Percentiles rank a stretch among this genome's conserved stretches.
phyloP scores from a whole-genome alignment of 2,329 filamentous ascomycete genomes.

The Clonostachys chloroleuca region DNA sequence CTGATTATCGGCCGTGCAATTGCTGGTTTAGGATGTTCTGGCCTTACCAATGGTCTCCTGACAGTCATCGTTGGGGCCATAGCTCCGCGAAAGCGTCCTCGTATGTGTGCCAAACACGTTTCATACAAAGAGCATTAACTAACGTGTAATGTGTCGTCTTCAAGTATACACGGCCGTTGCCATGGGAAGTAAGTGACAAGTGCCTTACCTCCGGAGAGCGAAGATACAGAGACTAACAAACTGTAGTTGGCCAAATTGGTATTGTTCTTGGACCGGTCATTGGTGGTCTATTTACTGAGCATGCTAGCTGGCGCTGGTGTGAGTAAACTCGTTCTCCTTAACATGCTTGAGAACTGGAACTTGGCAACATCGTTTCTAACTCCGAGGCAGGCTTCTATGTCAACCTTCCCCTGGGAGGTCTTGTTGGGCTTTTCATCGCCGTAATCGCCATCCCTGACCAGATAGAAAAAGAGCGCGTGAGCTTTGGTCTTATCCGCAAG shows the following conservation, averaged over 20 bases:
- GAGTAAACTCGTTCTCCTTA: background rate
- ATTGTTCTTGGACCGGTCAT: constrained; percentile 36
- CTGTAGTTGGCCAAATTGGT: constrained; percentile 19
- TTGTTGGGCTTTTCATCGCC: constrained; percentile 23
- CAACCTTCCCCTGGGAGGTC: constrained; percentile 36
- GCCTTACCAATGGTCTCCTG: constrained; percentile 9
- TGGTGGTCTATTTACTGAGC: constrained; percentile 33
- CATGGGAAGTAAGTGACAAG: constrained; percentile 14
- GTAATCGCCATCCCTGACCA: constrained; percentile 29
- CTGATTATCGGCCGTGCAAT: constrained; percentile 12
- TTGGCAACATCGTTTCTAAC: no score
- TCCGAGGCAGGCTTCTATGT: constrained; percentile 29
- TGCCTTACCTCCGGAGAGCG: no score
- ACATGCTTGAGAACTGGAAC: no score
- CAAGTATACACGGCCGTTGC: constrained; percentile 3
- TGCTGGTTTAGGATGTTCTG: constrained; percentile 9
- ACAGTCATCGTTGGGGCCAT: constrained; percentile 9
- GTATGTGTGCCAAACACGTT: constrained; percentile 13
- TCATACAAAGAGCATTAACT: constrained; percentile 21
- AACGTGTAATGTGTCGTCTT: constrained; percentile 37
- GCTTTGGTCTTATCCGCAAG: constrained; percentile 13
- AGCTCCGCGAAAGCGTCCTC: constrained; percentile 8
- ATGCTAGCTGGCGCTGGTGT: constrained; percentile 34
- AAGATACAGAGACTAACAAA: background rate
- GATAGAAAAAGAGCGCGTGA: constrained; percentile 18